Evolutionary conservation across 352 stramenopile species (phyloP), one percentile per base, ranked within the genome.

Genomic region (Pythium insidiosum): DNA sequence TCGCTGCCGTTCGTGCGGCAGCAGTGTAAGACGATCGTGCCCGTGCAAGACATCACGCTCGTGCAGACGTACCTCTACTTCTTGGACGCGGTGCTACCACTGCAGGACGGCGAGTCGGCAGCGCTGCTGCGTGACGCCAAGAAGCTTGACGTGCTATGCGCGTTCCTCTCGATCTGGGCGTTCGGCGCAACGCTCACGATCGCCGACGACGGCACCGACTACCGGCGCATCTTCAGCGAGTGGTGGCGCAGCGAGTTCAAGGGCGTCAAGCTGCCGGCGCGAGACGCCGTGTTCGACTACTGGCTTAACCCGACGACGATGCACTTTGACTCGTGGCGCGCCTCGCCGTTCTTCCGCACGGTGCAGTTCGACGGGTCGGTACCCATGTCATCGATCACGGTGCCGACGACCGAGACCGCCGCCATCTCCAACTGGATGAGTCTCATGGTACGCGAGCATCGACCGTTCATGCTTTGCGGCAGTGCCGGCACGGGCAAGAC

Each of bases 281-380:
- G 80, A 33, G 80, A 98, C 43, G 97, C 90, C 0, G 84, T 98
- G 1, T 98, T 98, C 43, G 94, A 98, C 61, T 98, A 98, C 58
- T 98, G 85, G 75, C 68, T 98, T 19, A 93, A 98, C 43, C 80
- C 88, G 0, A 83, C 68, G 19, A 84, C 79, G 2, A 64, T 95
- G 35, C 56, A 58, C 5, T 97, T 98, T 51, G 92, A 98, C 31
- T 83, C 80, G 15, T 98, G 94, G 94, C 82, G 82, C 12, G 86
- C 93, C n/a, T 96, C 81, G 2, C 88, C 88, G 4, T 95, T 86
- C 46, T 97, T 98, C 54, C 82, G 80, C 41, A 56, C 47, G 3
- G 83, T 92, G 1, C 67, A 83, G 20, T 92, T 81, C 38, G 76
- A 92, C 31, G 74, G 74, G 6, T 84, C 69, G 6, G 73, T 87